Evolutionary conservation across 2,329 filamentous ascomycete genomes (phyloP).

Genomic region (Ceratocystis ficicola): DNA sequence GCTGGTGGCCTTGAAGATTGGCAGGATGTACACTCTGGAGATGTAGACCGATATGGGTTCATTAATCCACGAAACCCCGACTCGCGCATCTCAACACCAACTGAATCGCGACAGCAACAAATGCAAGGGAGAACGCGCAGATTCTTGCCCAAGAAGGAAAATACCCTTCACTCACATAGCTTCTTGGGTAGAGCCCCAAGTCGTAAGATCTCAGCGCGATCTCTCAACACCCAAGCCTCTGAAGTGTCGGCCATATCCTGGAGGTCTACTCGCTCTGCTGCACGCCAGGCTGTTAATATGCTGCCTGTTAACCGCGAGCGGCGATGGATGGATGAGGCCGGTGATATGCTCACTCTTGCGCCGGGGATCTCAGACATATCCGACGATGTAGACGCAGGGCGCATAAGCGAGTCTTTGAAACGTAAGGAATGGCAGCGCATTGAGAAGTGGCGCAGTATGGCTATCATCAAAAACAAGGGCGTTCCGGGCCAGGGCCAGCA

Average conservation of each 20-base stretch:
- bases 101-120: slow-evolving; percentile 26
- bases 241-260: slow-evolving; percentile 40
- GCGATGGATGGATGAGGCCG: slow-evolving; percentile 51
- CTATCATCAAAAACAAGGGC: slow-evolving; percentile 42
- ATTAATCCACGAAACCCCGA: slow-evolving; percentile 35
- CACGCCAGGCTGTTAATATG: slow-evolving; percentile 47
- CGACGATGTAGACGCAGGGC: slow-evolving; percentile 44
- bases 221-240: slow-evolving; percentile 46
- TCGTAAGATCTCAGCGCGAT: slow-evolving; percentile 46
- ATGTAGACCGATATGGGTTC: slow-evolving; percentile 58
- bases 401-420: slow-evolving; percentile 44
- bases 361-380: slow-evolving; percentile 44
- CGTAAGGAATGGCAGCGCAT: slow-evolving; percentile 50
- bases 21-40: slow-evolving; percentile 49
- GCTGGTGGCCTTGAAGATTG: slow-evolving; percentile 54
- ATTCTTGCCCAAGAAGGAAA: slow-evolving; percentile 31
- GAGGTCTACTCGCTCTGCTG: slow-evolving; percentile 42
- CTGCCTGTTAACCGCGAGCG: slow-evolving; percentile 50
- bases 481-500: slow-evolving; percentile 46
- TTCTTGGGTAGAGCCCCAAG: slow-evolving; percentile 36
- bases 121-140: slow-evolving; percentile 30
- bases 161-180: slow-evolving; percentile 20
- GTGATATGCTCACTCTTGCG: slow-evolving; percentile 52
- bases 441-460: slow-evolving; percentile 58
- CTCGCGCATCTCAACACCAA: slow-evolving; percentile 34